phyloP scores from a whole-genome alignment of 1,284 basidiomycete genomes.

The Fomitopsis betulina region DNA sequence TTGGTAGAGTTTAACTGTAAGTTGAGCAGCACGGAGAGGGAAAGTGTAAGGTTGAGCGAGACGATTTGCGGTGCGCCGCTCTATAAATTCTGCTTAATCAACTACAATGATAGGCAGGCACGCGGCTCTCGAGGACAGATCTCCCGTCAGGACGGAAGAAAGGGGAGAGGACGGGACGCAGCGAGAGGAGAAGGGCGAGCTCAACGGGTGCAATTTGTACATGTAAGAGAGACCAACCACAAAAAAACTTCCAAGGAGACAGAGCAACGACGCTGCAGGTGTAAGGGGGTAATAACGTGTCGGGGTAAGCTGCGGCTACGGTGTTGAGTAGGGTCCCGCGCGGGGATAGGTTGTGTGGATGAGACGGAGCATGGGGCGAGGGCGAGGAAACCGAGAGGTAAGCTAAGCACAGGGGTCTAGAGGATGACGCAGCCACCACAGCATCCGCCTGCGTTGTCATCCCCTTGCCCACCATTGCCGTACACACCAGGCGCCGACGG shows the following conservation, averaged over 20 bases:
- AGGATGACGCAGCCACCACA: slow-evolving; percentile 69
- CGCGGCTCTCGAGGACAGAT: not conserved
- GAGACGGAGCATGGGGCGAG: not conserved
- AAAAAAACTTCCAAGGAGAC: not conserved
- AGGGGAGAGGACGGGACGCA: not conserved
- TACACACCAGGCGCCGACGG: slow-evolving; percentile 44
- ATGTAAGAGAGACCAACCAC: not conserved
- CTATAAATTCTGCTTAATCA: not conserved
- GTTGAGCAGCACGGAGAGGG: too few species aligned
- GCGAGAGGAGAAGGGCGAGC: not conserved
- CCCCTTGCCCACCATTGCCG: slow-evolving; percentile 37
- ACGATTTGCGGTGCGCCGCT: not conserved
- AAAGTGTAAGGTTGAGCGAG: too few species aligned
- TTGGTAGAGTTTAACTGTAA: too few species aligned
- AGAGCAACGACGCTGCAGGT: slow-evolving; percentile 3
- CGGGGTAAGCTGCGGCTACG: slow-evolving; percentile 13
- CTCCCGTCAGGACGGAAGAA: not conserved
- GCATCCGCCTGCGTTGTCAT: slow-evolving; percentile 61
- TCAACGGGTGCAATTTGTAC: not conserved
- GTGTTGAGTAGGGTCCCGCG: not conserved
- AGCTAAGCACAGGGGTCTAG: slow-evolving; percentile 6
- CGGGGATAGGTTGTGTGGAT: not conserved
- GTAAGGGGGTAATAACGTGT: slow-evolving; percentile 4
- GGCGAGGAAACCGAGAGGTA: not conserved
- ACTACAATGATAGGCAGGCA: not conserved